Percentiles rank a stretch among this genome's conserved stretches.
Evolutionary conservation across 2,329 filamentous ascomycete genomes (phyloP).

Genomic region (Colletotrichum sp.): DNA sequence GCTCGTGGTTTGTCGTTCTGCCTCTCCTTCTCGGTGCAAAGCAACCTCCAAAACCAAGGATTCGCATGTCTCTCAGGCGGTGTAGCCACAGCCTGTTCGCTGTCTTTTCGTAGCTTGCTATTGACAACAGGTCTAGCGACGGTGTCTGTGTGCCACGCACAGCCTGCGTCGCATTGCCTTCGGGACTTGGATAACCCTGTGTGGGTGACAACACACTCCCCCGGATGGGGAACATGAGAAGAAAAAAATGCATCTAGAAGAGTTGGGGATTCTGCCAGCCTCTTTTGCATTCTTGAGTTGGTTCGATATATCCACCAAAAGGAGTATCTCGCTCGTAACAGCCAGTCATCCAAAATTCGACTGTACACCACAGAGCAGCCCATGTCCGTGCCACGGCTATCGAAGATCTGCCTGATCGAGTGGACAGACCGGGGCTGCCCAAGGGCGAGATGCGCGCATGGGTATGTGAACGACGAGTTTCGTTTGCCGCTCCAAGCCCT

Average conservation of each 20-base stretch:
- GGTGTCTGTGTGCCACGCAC: constrained; percentile 14
- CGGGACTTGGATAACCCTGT: constrained; percentile 18
- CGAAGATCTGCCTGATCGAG: constrained; percentile 8
- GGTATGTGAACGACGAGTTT: background rate
- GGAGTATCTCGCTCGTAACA: background rate
- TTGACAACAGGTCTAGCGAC: background rate
- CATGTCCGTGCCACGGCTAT: constrained; percentile 14
- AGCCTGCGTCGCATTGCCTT: constrained; percentile 5
- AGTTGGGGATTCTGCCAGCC: background rate
- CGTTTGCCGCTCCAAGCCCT: background rate
- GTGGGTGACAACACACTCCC: background rate
- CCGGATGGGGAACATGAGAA: constrained; percentile 5
- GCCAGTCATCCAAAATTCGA: background rate
- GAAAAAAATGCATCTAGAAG: background rate
- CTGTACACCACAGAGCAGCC: background rate
- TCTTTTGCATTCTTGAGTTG: background rate
- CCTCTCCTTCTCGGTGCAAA: background rate
- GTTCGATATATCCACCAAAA: background rate
- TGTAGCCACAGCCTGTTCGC: constrained; percentile 3
- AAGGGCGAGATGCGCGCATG: constrained; percentile 8
- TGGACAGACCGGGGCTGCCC: constrained; percentile 4
- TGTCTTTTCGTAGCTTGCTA: background rate
- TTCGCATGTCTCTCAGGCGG: constrained; percentile 13
- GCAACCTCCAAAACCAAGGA: constrained; percentile 8
- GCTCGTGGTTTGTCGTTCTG: background rate